phyloP scores from a whole-genome alignment of 2,329 filamentous ascomycete genomes.

The Hypomyces perniciosus region DNA sequence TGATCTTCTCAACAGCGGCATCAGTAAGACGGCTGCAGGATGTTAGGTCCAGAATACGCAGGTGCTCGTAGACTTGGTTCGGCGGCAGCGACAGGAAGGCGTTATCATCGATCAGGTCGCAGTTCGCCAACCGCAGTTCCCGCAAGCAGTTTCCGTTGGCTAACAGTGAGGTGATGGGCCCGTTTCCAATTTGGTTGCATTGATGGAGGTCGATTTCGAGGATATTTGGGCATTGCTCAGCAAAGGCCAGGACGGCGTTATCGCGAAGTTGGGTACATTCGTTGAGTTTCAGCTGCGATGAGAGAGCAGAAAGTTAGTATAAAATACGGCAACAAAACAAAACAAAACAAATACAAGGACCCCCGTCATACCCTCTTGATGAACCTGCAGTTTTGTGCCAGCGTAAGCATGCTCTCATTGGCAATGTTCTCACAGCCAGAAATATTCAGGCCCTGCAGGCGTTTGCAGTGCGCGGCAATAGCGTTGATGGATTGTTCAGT shows the following conservation, averaged over 20 bases:
- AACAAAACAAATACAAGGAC: not conserved
- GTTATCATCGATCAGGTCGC: constrained; percentile 75
- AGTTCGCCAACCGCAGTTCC: constrained; percentile 81
- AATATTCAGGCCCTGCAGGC: constrained; percentile 88
- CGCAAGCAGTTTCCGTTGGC: constrained; percentile 75
- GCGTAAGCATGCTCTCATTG: constrained; percentile 73
- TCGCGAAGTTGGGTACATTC: constrained; percentile 83
- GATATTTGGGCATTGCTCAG: constrained; percentile 81
- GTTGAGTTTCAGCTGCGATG: constrained; percentile 80
- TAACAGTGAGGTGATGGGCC: constrained; percentile 75
- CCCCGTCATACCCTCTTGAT: constrained; percentile 68
- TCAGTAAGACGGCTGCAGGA: constrained; percentile 82
- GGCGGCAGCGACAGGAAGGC: constrained; percentile 76
- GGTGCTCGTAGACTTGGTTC: constrained; percentile 69
- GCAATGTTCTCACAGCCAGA: constrained; percentile 79
- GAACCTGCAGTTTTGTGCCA: constrained; percentile 77
- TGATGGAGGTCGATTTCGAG: constrained; percentile 94
- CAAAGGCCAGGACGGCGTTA: constrained; percentile 75
- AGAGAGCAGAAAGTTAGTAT: constrained; percentile 24
- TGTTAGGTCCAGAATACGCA: constrained; percentile 90
- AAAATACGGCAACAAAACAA: not conserved
- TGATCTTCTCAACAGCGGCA: constrained; percentile 80
- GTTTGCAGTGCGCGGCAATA: constrained; percentile 74
- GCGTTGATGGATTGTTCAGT: constrained; percentile 74
- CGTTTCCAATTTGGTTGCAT: constrained; percentile 73